A percentile compares a stretch with the other conserved stretches of the same genome.
Conservation (phyloP, 176 grass and related monocot species). For the Oryza longistaminata region DNA sequence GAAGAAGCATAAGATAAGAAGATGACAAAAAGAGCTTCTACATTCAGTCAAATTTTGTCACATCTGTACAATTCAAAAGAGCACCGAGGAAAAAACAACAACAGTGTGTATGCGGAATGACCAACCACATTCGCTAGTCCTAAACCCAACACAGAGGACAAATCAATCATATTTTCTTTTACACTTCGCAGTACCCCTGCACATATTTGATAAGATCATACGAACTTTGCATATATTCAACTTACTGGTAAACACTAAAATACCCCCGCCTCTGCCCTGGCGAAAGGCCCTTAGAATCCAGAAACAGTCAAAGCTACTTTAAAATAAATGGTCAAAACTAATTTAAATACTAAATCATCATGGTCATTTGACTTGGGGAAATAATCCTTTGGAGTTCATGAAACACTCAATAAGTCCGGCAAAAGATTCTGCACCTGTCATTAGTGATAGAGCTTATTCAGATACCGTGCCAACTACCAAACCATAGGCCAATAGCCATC, state of each 20-base stretch:
- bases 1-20: background rate
- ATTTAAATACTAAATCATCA: no score
- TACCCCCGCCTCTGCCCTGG: background rate
- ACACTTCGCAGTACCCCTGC: background rate
- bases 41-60: background rate
- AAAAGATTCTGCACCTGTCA: background rate
- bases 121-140: background rate
- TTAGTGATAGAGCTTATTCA: conserved; percentile 5
- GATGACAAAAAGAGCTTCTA: background rate
- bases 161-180: conserved; percentile 10
- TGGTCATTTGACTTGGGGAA: background rate
- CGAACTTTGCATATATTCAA: background rate
- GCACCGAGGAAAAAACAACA: background rate
- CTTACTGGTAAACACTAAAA: conserved; percentile 2
- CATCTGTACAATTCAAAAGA: background rate
- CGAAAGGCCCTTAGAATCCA: background rate
- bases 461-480: background rate
- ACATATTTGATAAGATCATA: background rate
- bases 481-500: conserved; percentile 3
- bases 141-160: background rate
- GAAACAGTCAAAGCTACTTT: background rate
- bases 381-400: background rate
- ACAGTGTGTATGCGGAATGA: background rate
- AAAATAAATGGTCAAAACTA: no score
- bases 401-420: background rate